A percentile compares a stretch with the other conserved stretches of the same genome.
Conservation (phyloP, 2,329 filamentous ascomycete genomes). For the Xylariaceae sp. region DNA sequence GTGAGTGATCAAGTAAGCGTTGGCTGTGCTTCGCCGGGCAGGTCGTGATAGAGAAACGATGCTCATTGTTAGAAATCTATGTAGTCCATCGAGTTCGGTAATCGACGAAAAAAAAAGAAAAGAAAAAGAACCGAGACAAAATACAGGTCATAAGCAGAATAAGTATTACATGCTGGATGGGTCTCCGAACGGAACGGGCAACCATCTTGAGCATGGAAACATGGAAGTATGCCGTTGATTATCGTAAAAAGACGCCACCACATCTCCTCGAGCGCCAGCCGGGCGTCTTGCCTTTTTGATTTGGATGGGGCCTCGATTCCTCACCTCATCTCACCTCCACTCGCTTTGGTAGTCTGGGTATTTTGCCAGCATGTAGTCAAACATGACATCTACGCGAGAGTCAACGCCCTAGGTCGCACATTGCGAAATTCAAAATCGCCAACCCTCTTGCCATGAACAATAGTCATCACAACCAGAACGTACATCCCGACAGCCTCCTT, state of each 20-base stretch:
- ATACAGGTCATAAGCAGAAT: slow-evolving; percentile 36
- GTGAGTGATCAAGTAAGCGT: background rate
- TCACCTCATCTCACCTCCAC: slow-evolving; percentile 3
- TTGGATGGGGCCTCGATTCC: slow-evolving; percentile 12
- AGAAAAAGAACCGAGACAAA: slow-evolving; percentile 31
- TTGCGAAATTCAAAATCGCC: slow-evolving; percentile 25
- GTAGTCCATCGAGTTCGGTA: slow-evolving; percentile 25
- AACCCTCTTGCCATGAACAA: slow-evolving; percentile 15
- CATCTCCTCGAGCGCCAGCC: slow-evolving; percentile 17
- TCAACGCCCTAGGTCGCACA: slow-evolving; percentile 15
- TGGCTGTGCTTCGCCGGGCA: background rate
- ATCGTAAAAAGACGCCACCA: slow-evolving; percentile 29
- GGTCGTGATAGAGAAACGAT: slow-evolving; percentile 8
- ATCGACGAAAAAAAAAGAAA: slow-evolving; percentile 15
- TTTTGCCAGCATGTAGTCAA: slow-evolving; percentile 19
- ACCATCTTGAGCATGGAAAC: slow-evolving; percentile 24
- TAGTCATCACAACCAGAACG: slow-evolving; percentile 21
- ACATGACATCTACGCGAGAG: slow-evolving; percentile 20
- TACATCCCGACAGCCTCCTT: slow-evolving; percentile 20
- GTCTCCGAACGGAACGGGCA: slow-evolving; percentile 26
- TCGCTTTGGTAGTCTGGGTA: slow-evolving; percentile 12
- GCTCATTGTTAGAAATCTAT: slow-evolving; percentile 21
- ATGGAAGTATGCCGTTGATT: slow-evolving; percentile 31
- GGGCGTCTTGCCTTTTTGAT: slow-evolving; percentile 21
- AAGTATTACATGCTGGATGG: slow-evolving; percentile 48